Percentiles rank a stretch among this genome's conserved stretches.
phyloP scores from a whole-genome alignment of 2,329 filamentous ascomycete species.

The Talaromyces sp. region DNA sequence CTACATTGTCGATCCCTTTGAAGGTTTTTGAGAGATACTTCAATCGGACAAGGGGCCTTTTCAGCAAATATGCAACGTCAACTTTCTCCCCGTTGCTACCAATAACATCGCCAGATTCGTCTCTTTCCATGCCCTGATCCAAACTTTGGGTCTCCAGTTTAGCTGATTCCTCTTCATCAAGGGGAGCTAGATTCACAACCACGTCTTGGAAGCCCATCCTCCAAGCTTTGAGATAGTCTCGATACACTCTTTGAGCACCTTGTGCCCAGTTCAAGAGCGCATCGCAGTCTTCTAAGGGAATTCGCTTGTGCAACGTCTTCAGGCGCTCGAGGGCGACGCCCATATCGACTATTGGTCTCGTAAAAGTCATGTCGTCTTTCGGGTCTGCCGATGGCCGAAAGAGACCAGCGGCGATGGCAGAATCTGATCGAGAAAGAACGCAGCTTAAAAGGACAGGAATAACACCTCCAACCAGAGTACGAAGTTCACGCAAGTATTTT shows the following conservation, averaged over 20 bases:
- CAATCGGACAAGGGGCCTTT: conserved; percentile 78
- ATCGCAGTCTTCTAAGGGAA: conserved; percentile 68
- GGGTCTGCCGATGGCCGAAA: conserved; percentile 56
- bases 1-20: conserved; percentile 51
- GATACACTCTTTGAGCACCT: conserved; percentile 70
- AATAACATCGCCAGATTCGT: conserved; percentile 57
- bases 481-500: conserved; percentile 84
- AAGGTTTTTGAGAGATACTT: conserved; percentile 84
- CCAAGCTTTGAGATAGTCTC: conserved; percentile 83
- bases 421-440: conserved; percentile 68
- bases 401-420: conserved; percentile 59
- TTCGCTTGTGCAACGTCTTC: conserved; percentile 71
- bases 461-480: conserved; percentile 89
- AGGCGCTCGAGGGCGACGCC: conserved; percentile 82
- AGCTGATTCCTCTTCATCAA: conserved; percentile 56
- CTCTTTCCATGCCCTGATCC: conserved; percentile 53
- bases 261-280: conserved; percentile 77
- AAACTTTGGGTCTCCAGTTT: conserved; percentile 43
- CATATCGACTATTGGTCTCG: conserved; percentile 90
- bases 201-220: conserved; percentile 90
- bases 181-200: conserved; percentile 83
- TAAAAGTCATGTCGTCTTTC: conserved; percentile 59
- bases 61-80: conserved; percentile 88
- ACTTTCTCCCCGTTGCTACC: conserved; percentile 80
- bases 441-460: conserved; percentile 86